Base-by-base conservation (phyloP, 139 green algal genomes). In the Chlamydomonas schloesseri region DNA sequence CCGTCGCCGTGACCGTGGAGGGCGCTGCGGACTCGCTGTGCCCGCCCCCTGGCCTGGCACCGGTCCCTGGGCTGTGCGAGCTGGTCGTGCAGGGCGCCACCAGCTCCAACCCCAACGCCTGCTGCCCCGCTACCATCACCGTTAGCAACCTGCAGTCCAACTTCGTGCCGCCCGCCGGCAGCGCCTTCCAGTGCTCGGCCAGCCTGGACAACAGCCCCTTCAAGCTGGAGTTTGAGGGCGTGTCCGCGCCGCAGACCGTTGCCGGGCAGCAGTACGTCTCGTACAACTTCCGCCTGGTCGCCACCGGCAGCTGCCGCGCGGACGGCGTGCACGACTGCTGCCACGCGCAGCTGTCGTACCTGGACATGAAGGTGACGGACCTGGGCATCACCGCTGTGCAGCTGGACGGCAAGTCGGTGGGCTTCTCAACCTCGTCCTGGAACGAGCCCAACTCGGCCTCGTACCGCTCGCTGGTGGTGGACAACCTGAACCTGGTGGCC, bases 51-150 rank as follows among this genome's bases (percentile, higher is more conserved):
- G 77, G 65, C 62, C 36, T 89, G 6, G 86, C 71, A 1, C 86
- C 86, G 3, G 0, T 89, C 0, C 23, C 71, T 1, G 86, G 86
- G 10, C 78, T 83, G 47, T 89, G 86, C 50, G 86, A 89, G 57
- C n/a, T 89, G 34, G 69, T 89, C 10, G 42, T 89, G 20, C 70
- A 87, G 78, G 86, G 86, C 26, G 71, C 50, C 36, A 68, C 71
- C 33, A 14, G 24, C 20, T 21, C 46, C 46, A 75, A 83, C 71
- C 46, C 71, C 29, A 53, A 47, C 33, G 86, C 86, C 24, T 89
- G 86, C 86, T 89, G 86, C 86, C 86, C 86, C 24, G 28, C 47
- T 14, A 75, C 76, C 31, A 53, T 87, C 36, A 73, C 74, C 24
- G 6, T 46, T 33, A 0, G 26, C 31, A 58, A 78, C 23, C 55